Conservation (phyloP, 2,329 filamentous ascomycete genomes). For the Ceratocystis cubensis region DNA sequence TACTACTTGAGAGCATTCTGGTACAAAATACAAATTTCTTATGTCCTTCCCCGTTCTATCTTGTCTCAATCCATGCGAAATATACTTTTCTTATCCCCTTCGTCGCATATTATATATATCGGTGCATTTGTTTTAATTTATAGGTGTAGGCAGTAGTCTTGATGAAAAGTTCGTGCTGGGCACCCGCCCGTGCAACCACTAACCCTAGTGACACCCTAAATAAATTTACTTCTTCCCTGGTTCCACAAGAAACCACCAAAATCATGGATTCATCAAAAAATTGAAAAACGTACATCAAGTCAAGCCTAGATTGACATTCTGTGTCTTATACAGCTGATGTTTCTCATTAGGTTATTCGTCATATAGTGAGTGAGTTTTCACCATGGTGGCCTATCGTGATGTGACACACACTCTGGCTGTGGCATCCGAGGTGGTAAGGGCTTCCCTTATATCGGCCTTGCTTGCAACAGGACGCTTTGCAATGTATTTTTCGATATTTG, state of each 20-base stretch:
- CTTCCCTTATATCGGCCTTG: neutral
- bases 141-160: too few species aligned
- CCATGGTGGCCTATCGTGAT: neutral
- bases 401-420: neutral
- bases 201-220: neutral
- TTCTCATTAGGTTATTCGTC: neutral
- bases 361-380: neutral
- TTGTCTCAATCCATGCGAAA: neutral
- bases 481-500: neutral
- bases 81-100: neutral
- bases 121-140: neutral
- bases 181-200: neutral
- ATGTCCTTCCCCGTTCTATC: neutral
- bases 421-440: too few species aligned
- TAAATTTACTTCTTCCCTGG: neutral
- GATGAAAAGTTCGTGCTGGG: neutral
- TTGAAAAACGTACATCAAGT: too few species aligned
- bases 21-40: neutral
- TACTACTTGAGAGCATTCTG: neutral
- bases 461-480: neutral
- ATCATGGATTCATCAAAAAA: too few species aligned
- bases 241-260: neutral
- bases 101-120: neutral
- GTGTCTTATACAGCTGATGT: neutral
- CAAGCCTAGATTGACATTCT: neutral